These are phyloP conservation scores for Skeletonema tropicum DNA, from an alignment of 108 stramenopile species.

Conservation along the genomic window DNA sequence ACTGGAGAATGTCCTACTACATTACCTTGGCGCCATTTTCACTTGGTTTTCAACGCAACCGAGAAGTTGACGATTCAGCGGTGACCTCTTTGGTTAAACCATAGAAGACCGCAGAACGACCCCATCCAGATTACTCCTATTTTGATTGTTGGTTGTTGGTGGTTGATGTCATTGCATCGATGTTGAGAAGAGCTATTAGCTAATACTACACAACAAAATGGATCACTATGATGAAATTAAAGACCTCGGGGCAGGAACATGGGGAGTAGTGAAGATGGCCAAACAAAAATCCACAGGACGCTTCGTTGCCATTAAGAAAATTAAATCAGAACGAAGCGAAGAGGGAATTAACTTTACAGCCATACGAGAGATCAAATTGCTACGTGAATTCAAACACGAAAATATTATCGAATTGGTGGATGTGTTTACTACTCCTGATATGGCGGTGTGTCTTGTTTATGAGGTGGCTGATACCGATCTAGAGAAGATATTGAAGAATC, in stretches of 20 bases:
- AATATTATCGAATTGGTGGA: conserved; percentile 92
- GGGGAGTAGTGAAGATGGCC: conserved; percentile 92
- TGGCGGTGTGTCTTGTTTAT: conserved; percentile 87
- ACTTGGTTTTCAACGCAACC: too few species aligned
- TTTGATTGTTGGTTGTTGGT: too few species aligned
- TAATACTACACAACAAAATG: conserved; percentile 42
- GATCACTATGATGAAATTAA: conserved; percentile 86
- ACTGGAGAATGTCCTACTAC: too few species aligned
- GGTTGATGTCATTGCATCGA: too few species aligned
- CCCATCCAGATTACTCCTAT: too few species aligned
- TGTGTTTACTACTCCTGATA: conserved; percentile 85
- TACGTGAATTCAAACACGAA: conserved; percentile 93
- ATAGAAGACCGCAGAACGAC: too few species aligned
- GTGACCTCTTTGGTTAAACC: too few species aligned
- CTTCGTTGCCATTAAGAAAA: conserved; percentile 90
- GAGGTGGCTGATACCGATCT: conserved; percentile 92
- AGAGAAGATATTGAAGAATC: conserved; percentile 87
- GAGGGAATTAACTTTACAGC: conserved; percentile 96
- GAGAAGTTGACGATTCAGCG: too few species aligned
- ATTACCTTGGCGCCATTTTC: too few species aligned
- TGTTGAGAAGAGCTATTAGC: too few species aligned
- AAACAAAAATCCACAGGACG: conserved; percentile 88
- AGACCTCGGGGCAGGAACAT: conserved; percentile 90
- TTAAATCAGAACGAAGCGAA: conserved; percentile 85
- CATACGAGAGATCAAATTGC: conserved; percentile 93